Conservation (phyloP, 768 basidiomycete species). For the Pleurotus salmoneostramineus region DNA sequence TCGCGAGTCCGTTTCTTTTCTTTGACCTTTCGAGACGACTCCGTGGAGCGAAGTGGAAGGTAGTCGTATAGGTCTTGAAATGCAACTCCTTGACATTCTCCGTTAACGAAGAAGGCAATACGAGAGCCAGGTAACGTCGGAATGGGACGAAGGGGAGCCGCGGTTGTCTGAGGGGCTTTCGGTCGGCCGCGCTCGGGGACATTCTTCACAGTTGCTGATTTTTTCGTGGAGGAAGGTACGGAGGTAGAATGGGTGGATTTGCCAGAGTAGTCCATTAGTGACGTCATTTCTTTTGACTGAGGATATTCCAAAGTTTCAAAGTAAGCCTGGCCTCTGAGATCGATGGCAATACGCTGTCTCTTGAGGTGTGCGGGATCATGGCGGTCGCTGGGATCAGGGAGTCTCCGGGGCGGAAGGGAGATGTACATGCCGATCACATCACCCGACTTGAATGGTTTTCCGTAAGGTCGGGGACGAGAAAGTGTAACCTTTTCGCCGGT, state of each 20-base stretch:
- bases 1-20: slow-evolving; percentile 61
- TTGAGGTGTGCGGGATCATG: slow-evolving; percentile 80
- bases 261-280: slow-evolving; percentile 75
- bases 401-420: slow-evolving; percentile 67
- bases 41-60: slow-evolving; percentile 69
- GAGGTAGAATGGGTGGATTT: slow-evolving; percentile 54
- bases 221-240: slow-evolving; percentile 59
- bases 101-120: slow-evolving; percentile 91
- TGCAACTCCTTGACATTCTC: slow-evolving; percentile 76
- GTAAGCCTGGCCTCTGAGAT: slow-evolving; percentile 95
- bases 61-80: slow-evolving; percentile 90
- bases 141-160: slow-evolving; percentile 53
- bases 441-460: slow-evolving; percentile 67
- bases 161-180: slow-evolving; percentile 29
- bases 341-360: slow-evolving; percentile 90
- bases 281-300: slow-evolving; percentile 87
- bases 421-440: slow-evolving; percentile 95
- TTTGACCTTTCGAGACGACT: slow-evolving; percentile 58
- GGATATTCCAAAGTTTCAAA: slow-evolving; percentile 93
- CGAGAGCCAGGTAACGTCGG: slow-evolving; percentile 68
- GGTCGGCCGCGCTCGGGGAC: slow-evolving; percentile 53
- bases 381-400: slow-evolving; percentile 56
- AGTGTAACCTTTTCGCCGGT: slow-evolving; percentile 88
- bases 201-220: slow-evolving; percentile 60
- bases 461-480: slow-evolving; percentile 79